Evolutionary conservation across 805 yeast species (phyloP), one percentile per base, ranked within the genome.

Genomic region (Tetrapisispora pingtungensis): DNA sequence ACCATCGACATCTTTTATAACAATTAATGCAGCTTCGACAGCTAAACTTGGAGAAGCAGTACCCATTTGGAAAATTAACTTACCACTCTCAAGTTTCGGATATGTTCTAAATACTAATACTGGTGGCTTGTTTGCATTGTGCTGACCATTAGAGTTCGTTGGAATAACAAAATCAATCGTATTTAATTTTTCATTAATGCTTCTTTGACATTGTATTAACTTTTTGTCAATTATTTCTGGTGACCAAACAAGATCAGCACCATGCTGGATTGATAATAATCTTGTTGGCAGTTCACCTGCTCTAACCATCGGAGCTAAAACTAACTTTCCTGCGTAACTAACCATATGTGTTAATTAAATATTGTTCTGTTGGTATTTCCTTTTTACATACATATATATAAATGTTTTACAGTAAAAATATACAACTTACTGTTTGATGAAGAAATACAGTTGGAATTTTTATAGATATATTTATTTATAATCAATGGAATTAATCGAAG

Each of bases 231-330:
- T 76, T 48, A 89, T 83, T 62, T 93, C 98, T 0, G 98, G 98
- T 14, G 73, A 78, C 98, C 98, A 93, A 5, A 93, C 97, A 39
- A 90, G 68, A 62, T 93, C 97, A 0, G 96, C 96, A 3, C 96
- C 97, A 59, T 85, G 72, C 50, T 74, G 75, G 20, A 93, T 70
- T 0, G 96, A 81, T 51, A 89, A 60, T 7, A 90, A 70, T 45
- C 98, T 71, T 8, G 88, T 81, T 6, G 98, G 97, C 5, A 93
- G 74, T 66, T 93, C 98, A 12, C 97, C 96, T 34, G 90, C 84
- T 31, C 98, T 72, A 41, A 90, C 96, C 98, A 90, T 90, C 0
- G 98, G 98, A 0, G 97, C 97, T 33, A 90, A 73, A 18, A 82
- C 94, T 44, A 88, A 64, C 56, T 84, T 85, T 1, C 94, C 90